Evolutionary conservation across 2,329 filamentous ascomycete genomes (phyloP), one percentile per base, ranked within the genome.

Genomic region (Proliferodiscus dingleyae): DNA sequence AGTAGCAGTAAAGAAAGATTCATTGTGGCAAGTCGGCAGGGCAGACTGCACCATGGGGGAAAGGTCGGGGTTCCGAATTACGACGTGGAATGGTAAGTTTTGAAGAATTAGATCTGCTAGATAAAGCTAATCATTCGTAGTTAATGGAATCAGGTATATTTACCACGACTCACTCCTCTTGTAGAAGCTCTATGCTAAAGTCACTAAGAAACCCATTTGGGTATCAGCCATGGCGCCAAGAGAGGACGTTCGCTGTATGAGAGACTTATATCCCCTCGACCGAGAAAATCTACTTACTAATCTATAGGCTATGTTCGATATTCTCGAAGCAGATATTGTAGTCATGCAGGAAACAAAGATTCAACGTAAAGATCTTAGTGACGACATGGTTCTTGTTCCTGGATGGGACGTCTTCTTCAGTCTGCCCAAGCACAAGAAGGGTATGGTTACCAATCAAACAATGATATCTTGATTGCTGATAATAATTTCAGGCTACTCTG

Each of bases 321-420:
- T 85, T 34, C 77, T 98, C 5, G 87, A 93, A 64, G 83, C 90
- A 43, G 93, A 98, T 64, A 93, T 98, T 53, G 81, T 97, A 15
- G 77, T 96, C 47, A 89, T 97, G 72, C 93, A 98, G 66, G 93
- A 97, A 67, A 83, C 89, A 34, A 98, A 97, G 68, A 96, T 97
- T 32, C 93, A 97, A 63, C 78, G 85, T 46, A 95, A 95, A 63
- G 90, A 96, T 57, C 72, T 98, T 1, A 77, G 75, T 32, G 93
- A 97, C 73, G 93, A 97, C 58, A 97, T 97, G 89, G 90, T 97
- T 8, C 72, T 97, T 26, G 81, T 97, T 0, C 82, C 87, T 0
- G 93, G 93, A 10, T 98, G 91, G 91, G 93, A 98, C 64, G 90
- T 90, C 54, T 95, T 85, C 68, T 96, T 96, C 68, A 96, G 89